A percentile compares a stretch with the other conserved stretches of the same genome.
Evolutionary conservation across 1,284 basidiomycete species (phyloP).

Genomic region (Lignosus rhinocerotis): DNA sequence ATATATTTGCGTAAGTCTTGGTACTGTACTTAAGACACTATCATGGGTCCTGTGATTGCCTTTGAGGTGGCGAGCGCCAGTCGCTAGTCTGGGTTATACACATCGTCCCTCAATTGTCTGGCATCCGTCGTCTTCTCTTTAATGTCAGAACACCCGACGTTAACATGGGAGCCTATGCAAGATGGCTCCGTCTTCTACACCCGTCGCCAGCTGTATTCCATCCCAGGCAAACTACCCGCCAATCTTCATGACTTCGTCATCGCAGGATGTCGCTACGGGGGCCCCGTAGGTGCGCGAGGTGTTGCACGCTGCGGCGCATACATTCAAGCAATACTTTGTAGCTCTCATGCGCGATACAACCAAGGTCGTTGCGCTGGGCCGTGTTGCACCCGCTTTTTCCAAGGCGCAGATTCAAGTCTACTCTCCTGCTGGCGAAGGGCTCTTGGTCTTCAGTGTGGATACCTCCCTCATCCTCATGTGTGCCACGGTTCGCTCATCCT

Average conservation of each 20-base stretch:
- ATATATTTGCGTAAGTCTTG: too few relatives aligned
- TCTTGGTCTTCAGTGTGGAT: slow-evolving; percentile 72
- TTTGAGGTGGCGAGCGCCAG: too few relatives aligned
- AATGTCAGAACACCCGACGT: slow-evolving; percentile 69
- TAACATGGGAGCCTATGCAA: slow-evolving; percentile 80
- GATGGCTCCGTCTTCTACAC: slow-evolving; percentile 79
- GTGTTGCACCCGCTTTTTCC: slow-evolving; percentile 57
- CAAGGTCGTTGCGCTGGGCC: slow-evolving; percentile 78
- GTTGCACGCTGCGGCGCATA: background rate
- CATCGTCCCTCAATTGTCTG: background rate
- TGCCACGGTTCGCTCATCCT: slow-evolving; percentile 19
- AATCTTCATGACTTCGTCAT: slow-evolving; percentile 82
- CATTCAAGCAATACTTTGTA: slow-evolving; percentile 30
- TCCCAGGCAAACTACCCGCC: slow-evolving; percentile 73
- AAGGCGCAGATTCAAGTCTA: slow-evolving; percentile 81
- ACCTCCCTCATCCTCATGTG: slow-evolving; percentile 29
- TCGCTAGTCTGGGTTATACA: too few relatives aligned
- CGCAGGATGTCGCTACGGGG: slow-evolving; percentile 83
- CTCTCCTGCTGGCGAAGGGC: slow-evolving; percentile 69
- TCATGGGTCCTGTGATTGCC: too few relatives aligned
- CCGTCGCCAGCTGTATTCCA: slow-evolving; percentile 82
- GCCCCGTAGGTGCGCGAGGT: slow-evolving; percentile 71
- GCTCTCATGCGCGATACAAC: slow-evolving; percentile 87
- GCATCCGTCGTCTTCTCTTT: background rate
- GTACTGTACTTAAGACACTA: too few relatives aligned